Evolutionary conservation across 805 yeast species (phyloP).

Genomic region (Maudiozyma bulderi): DNA sequence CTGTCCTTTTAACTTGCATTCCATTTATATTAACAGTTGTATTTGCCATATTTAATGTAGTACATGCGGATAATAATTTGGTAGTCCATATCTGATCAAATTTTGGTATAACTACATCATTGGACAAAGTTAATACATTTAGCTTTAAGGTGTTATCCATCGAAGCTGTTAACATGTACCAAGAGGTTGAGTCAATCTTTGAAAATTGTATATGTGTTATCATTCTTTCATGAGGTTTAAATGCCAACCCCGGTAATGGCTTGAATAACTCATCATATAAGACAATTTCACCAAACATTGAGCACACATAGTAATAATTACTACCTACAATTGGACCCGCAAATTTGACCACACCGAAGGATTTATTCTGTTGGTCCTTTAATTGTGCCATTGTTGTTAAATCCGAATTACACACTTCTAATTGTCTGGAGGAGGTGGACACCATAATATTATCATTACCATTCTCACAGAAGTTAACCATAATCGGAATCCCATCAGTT

Average conservation of each 20-base stretch:
- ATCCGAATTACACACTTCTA: constrained; percentile 3
- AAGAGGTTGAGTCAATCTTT: constrained; percentile 9
- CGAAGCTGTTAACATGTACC: constrained; percentile 46
- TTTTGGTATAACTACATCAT: background rate
- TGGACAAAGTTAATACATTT: constrained; percentile 22
- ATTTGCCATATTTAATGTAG: constrained; percentile 36
- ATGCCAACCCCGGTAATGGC: background rate
- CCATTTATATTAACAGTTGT: constrained; percentile 8
- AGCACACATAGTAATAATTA: constrained; percentile 12
- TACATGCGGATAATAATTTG: constrained; percentile 42
- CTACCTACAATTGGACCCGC: constrained; percentile 13
- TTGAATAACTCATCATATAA: constrained; percentile 6
- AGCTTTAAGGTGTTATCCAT: constrained; percentile 44
- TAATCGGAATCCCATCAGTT: constrained; percentile 1
- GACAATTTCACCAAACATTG: constrained; percentile 19
- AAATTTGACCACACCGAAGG: constrained; percentile 13
- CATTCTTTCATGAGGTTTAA: constrained; percentile 32
- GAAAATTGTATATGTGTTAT: constrained; percentile 29
- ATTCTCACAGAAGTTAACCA: constrained; percentile 1
- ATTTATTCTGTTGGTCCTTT: background rate
- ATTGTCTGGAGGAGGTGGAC: constrained; percentile 11
- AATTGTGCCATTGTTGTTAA: background rate
- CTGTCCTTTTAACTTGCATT: constrained; percentile 19
- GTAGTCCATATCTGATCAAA: constrained; percentile 13
- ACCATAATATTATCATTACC: constrained; percentile 4